Conservation (phyloP, 164 flowering plant genomes). For the Annona squamosa region DNA sequence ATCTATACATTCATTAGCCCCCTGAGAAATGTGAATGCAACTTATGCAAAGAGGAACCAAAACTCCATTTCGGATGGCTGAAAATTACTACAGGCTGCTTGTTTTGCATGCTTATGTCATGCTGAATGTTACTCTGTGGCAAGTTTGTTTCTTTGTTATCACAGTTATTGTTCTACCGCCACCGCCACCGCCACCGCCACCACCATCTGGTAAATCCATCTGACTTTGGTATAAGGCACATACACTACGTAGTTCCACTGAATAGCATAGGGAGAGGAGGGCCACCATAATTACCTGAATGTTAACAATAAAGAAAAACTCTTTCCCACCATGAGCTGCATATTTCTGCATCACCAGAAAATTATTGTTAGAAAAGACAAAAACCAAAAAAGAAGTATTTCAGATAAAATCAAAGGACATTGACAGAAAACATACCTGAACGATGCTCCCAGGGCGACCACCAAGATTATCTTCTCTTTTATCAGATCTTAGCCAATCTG, state of each 20-base stretch:
- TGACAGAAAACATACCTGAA: slow-evolving; percentile 45
- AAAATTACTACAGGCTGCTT: background rate
- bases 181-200: too few species aligned
- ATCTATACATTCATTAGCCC: background rate
- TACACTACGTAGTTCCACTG: background rate
- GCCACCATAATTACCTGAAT: slow-evolving; percentile 55
- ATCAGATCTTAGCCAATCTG: slow-evolving; percentile 80
- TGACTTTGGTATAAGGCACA: background rate
- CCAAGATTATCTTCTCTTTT: slow-evolving; percentile 78
- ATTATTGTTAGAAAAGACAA: background rate
- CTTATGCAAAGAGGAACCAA: background rate
- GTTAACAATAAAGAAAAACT: slow-evolving; percentile 80
- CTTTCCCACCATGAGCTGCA: slow-evolving; percentile 69
- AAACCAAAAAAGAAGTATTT: background rate
- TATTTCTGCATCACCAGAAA: slow-evolving; percentile 45
- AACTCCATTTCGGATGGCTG: background rate
- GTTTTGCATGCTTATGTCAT: background rate
- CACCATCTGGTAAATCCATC: background rate
- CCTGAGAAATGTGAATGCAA: background rate
- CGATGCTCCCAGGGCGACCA: slow-evolving; percentile 64
- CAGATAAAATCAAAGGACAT: background rate
- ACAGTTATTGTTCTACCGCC: background rate
- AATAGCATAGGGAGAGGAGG: background rate
- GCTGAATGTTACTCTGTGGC: background rate
- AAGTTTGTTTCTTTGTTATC: background rate